Base-by-base conservation (phyloP, 2,329 filamentous ascomycete genomes). In the Penicillium sp. region DNA sequence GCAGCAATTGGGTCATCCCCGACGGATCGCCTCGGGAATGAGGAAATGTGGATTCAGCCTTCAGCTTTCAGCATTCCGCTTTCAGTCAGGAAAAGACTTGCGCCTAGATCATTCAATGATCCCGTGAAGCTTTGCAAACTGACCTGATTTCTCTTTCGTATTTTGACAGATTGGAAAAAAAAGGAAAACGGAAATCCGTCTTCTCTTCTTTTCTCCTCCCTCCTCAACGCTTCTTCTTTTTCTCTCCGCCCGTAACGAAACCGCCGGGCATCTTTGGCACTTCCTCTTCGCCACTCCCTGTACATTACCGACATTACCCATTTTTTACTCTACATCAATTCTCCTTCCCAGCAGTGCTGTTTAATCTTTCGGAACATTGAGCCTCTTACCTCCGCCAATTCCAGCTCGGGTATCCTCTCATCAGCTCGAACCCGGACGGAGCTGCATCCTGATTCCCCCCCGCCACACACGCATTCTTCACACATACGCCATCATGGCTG, bases 401-500 rank as follows among this genome's bases (percentile, higher is more conserved):
- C 22, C 35, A 54, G 12, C 35, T n/a, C 37, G 15, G 22, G 33
- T 28, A 17, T 13, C 5, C 19, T 37, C 15, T 42, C 37, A 54
- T 42, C 51, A 30, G 26, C 37, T 42, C 10, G 30, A 13, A 37
- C 26, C 37, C 49, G 58, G 49, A 58, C 37, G 22, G 19, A 40
- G 49, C 49, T n/a, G 51, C 22, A 58, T 58, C 58, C 56, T 56
- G 47, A 58, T 50, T 53, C 56, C 54, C 62, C 62, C 66, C 51
- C 62, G 62, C 56, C 67, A 10, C 35, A 26, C 35, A 40, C 22
- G 22, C 15, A 55, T 33, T 33, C 64, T 5, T 54, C 56, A 61
- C 53, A 51, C 55, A 58, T 65, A 54, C 37, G 7, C 63, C 71
- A 78, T 67, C 70, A 81, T 81, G 80, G 72, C 73, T 64, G 72